Base-by-base conservation (phyloP, 768 basidiomycete species). In the Xanthoconium stramineum region DNA sequence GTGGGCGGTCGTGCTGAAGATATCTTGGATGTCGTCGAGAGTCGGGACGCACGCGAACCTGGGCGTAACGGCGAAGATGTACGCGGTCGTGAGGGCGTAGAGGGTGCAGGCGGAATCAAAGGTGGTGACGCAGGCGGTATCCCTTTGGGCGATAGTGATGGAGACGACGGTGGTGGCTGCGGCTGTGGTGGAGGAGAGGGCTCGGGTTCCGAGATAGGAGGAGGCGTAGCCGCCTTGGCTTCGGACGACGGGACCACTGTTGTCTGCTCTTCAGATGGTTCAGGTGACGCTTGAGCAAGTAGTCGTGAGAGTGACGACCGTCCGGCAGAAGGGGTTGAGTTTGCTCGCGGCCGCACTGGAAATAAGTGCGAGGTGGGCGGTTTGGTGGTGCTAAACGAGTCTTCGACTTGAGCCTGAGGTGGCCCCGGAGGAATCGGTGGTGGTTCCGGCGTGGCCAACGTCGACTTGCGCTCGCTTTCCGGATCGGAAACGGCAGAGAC, bases 241-340 rank as follows among this genome's bases (percentile, higher is more conserved):
- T 62, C 62, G 38, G 72, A 65, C 0, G 72, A 69, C 44, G 66
- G 55, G 59, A 66, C 40, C 33, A 55, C 66, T 12, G 69, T 71
- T 2, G 69, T 53, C 13, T 66, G 39, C 24, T 61, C 62, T 62
- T 85, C 81, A 38, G 52, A 15, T n/a, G 48, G 39, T 28, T 70
- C 69, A 24, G 76, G 66, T 19, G 78, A 72, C 5, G 90, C 91
- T 63, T 92, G 90, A 0, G 90, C 90, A 24, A 92, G 75, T 5
- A 93, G 74, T 29, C 88, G 82, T 14, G 90, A 91, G 57, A 93
- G 75, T 3, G 89, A 91, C 7, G 90, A 91, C 1, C 86, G 89
- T 12, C 89, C 86, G 6, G 83, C 85, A 13, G 79, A 75, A 6
- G 86, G 85, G 9, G 86, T 84, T 14, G 87, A 86, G 60, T 82